Evolutionary conservation across 192 early-diverging fungal species (phyloP).

Genomic region (Piromyces finnis): DNA sequence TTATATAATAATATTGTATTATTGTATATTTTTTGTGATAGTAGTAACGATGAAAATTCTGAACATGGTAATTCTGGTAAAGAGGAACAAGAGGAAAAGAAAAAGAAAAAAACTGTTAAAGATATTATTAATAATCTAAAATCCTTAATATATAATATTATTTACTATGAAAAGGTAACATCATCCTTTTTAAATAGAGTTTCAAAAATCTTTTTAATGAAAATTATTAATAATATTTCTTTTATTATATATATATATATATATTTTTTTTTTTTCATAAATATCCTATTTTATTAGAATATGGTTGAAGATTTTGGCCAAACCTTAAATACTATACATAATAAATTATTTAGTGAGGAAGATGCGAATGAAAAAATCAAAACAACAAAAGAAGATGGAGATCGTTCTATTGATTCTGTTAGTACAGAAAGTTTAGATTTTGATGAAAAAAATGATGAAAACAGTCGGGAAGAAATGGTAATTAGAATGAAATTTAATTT

Average conservation of each 20-base stretch:
- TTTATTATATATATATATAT: too few relatives aligned
- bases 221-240: too few relatives aligned
- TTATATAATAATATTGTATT: too few relatives aligned
- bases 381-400: not conserved
- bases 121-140: not conserved
- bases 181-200: too few relatives aligned
- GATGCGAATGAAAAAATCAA: not conserved
- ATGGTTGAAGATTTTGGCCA: not conserved
- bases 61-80: not conserved
- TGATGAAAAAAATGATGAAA: not conserved
- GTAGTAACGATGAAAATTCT: too few relatives aligned
- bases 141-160: not conserved
- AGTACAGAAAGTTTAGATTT: not conserved
- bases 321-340: not conserved
- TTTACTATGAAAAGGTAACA: not conserved
- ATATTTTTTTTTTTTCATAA: too few relatives aligned
- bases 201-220: too few relatives aligned
- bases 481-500: too few relatives aligned
- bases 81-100: not conserved
- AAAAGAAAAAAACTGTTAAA: not conserved
- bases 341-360: not conserved
- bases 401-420: not conserved
- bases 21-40: too few relatives aligned
- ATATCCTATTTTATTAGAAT: not conserved
- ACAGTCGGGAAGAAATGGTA: not conserved